phyloP scores from a whole-genome alignment of 75 land plant species.

The Sequoia sempervirens region DNA sequence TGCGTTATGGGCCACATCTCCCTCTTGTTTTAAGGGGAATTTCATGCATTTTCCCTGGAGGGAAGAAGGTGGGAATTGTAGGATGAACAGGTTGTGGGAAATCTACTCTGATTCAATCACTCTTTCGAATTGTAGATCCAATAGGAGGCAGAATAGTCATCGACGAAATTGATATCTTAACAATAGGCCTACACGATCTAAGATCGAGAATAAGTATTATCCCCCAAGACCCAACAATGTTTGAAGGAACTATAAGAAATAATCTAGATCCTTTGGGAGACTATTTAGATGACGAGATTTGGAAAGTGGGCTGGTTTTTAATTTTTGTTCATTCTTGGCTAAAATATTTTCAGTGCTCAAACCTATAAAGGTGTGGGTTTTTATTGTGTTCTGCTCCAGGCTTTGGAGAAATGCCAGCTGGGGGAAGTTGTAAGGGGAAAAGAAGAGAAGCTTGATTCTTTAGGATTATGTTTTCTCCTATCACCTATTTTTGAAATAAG shows the following conservation, averaged over 20 bases:
- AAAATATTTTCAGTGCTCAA: too few relatives aligned
- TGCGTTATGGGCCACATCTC: conserved; percentile 25
- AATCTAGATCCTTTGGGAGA: conserved; percentile 77
- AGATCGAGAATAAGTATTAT: conserved; percentile 75
- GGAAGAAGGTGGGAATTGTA: conserved; percentile 33
- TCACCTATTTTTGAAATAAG: too few relatives aligned
- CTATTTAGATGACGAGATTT: conserved; percentile 62
- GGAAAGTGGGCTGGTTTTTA: conserved; percentile 52
- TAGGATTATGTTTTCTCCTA: background rate
- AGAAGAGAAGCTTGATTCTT: conserved; percentile 19
- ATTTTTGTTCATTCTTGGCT: background rate
- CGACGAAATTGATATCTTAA: conserved; percentile 46
- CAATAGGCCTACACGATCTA: conserved; percentile 66
- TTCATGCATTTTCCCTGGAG: conserved; percentile 20
- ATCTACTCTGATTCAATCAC: conserved; percentile 28
- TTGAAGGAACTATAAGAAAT: conserved; percentile 70
- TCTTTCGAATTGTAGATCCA: conserved; percentile 47
- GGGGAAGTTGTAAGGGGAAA: conserved; percentile 21
- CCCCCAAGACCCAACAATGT: conserved; percentile 85
- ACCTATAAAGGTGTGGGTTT: background rate
- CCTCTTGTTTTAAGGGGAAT: conserved; percentile 38
- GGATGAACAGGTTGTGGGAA: conserved; percentile 51
- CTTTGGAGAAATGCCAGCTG: conserved; percentile 27
- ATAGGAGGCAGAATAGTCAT: conserved; percentile 28
- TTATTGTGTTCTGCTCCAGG: background rate